Evolutionary conservation across 140 eudicot species (phyloP).

Genomic region (Ambrosia hybrid): DNA sequence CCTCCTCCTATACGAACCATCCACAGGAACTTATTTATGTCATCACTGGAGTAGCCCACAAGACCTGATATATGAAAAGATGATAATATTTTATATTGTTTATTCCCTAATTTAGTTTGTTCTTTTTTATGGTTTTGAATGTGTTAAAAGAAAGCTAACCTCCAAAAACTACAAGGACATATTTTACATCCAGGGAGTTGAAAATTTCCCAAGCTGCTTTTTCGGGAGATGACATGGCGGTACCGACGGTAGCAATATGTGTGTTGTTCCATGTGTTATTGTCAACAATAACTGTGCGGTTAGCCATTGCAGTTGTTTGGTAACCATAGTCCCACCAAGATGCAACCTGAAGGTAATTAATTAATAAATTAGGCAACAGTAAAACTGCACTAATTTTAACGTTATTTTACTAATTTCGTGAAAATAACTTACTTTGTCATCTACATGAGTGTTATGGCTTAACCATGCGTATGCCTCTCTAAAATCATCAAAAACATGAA

Average conservation of each 20-base stretch:
- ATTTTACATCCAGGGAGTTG: slow-evolving; percentile 91
- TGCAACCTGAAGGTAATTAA: slow-evolving; percentile 68
- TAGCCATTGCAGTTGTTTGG: slow-evolving; percentile 99
- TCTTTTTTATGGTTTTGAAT: neutral
- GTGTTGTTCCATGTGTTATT: slow-evolving; percentile 99
- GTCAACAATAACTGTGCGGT: slow-evolving; percentile 97
- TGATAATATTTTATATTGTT: too few relatives aligned
- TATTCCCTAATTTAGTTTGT: neutral
- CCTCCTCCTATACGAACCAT: slow-evolving; percentile 99
- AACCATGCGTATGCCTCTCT: slow-evolving; percentile 99
- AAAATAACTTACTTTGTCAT: slow-evolving; percentile 70
- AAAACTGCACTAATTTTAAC: too few relatives aligned
- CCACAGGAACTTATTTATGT: slow-evolving; percentile 92
- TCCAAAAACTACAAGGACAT: slow-evolving; percentile 98
- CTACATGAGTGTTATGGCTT: slow-evolving; percentile 91
- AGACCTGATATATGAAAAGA: slow-evolving; percentile 54
- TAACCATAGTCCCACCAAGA: slow-evolving; percentile 38
- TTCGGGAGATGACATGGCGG: slow-evolving; percentile 99
- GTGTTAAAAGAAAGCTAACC: slow-evolving; percentile 47
- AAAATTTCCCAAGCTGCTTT: slow-evolving; percentile 97
- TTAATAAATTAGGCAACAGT: neutral
- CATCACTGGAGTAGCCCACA: slow-evolving; percentile 98
- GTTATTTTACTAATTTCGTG: too few relatives aligned
- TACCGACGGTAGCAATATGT: slow-evolving; percentile 98
- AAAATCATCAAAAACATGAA: slow-evolving; percentile 96